A percentile compares a stretch with the other conserved stretches of the same genome.
Evolutionary conservation across 805 yeast species (phyloP).

Genomic region (Suhomyces pyralidae): DNA sequence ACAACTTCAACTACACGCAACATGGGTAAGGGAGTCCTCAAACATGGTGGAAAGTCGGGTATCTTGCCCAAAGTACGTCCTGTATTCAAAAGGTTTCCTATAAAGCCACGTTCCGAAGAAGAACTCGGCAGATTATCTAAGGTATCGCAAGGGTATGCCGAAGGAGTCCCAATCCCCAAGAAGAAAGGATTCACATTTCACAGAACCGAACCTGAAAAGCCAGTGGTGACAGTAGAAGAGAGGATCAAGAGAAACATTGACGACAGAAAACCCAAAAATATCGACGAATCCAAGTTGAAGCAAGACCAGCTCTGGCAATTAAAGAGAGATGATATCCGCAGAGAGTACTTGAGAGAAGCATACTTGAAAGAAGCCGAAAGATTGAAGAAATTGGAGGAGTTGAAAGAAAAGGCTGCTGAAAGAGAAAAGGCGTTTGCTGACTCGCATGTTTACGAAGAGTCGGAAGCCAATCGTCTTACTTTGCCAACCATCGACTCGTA

Average conservation of each 20-base stretch:
- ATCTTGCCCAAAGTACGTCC: constrained; percentile 75
- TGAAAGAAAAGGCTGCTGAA: constrained; percentile 26
- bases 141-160: constrained; percentile 65
- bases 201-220: constrained; percentile 53
- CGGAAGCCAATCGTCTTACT: constrained; percentile 60
- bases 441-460: constrained; percentile 38
- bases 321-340: constrained; percentile 62
- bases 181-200: constrained; percentile 44
- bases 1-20: background rate
- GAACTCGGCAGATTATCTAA: constrained; percentile 42
- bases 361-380: constrained; percentile 52
- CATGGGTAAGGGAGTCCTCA: constrained; percentile 51
- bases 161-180: constrained; percentile 63
- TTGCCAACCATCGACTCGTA: constrained; percentile 75
- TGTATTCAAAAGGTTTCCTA: constrained; percentile 63
- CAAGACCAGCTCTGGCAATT: constrained; percentile 44
- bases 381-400: constrained; percentile 36
- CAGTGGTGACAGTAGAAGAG: constrained; percentile 57
- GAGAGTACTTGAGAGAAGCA: constrained; percentile 65
- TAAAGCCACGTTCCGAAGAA: constrained; percentile 46
- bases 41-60: constrained; percentile 70
- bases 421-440: constrained; percentile 21
- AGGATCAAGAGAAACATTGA: constrained; percentile 57
- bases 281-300: constrained; percentile 29
- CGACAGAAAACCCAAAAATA: constrained; percentile 31